Percentiles rank a stretch among this genome's conserved stretches.
Evolutionary conservation across 1,284 basidiomycete species (phyloP).

Genomic region (Neolentinus lepideus): DNA sequence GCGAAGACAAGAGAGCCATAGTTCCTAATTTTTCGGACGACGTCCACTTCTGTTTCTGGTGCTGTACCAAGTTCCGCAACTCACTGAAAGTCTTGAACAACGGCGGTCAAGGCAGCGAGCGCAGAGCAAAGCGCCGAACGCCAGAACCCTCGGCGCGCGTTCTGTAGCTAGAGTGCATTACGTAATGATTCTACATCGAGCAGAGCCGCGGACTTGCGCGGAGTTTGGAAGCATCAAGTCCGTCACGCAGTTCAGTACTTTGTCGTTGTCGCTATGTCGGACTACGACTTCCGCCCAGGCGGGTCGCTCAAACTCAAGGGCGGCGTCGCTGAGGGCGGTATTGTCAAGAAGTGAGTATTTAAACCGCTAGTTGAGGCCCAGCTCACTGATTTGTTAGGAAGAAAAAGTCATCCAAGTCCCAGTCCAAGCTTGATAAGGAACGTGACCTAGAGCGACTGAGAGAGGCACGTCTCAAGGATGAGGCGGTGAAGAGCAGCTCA

Average conservation of each 20-base stretch:
- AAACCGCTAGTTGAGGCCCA: slow-evolving; percentile 3
- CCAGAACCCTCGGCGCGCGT: background rate
- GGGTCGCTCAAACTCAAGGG: slow-evolving; percentile 90
- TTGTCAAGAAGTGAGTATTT: slow-evolving; percentile 71
- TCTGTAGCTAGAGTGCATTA: background rate
- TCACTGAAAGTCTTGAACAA: too few species aligned
- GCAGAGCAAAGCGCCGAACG: background rate
- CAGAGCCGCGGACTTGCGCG: background rate
- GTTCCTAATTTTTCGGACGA: background rate
- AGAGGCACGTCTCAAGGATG: slow-evolving; percentile 41
- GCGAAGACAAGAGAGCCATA: slow-evolving; percentile 73
- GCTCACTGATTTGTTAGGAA: slow-evolving; percentile 40
- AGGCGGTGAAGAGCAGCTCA: slow-evolving; percentile 31
- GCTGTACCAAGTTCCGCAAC: too few species aligned
- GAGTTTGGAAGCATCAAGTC: background rate
- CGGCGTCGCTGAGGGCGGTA: slow-evolving; percentile 66
- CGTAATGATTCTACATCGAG: background rate
- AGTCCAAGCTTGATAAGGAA: slow-evolving; percentile 40
- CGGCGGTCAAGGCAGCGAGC: background rate
- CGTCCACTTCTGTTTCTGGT: background rate
- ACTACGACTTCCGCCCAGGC: slow-evolving; percentile 82
- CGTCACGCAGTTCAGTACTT: background rate
- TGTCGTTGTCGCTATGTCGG: slow-evolving; percentile 44
- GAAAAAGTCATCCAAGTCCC: slow-evolving; percentile 76
- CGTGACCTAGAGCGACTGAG: slow-evolving; percentile 31